A percentile compares a stretch with the other conserved stretches of the same genome.
phyloP scores from a whole-genome alignment of 164 flowering plant species.

The Tetracentron sinense region DNA sequence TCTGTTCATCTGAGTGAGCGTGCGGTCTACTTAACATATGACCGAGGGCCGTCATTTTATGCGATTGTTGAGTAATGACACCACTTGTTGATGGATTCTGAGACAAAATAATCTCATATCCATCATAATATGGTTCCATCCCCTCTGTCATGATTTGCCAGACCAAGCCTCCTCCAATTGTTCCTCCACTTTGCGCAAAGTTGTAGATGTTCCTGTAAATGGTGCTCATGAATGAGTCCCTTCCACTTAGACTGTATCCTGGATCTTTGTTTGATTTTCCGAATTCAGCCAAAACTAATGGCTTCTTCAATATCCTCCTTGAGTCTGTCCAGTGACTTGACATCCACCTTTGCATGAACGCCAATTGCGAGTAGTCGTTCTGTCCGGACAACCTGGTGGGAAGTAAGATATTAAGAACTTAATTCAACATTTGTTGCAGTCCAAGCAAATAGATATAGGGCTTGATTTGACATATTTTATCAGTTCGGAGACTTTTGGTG shows the following conservation, averaged over 20 bases:
- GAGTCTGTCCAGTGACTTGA: constrained; percentile 29
- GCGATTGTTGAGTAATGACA: constrained; percentile 20
- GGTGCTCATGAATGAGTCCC: constrained; percentile 12
- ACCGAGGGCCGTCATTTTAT: constrained; percentile 17
- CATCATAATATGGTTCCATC: constrained; percentile 19
- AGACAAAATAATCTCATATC: constrained; percentile 17
- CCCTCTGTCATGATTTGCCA: constrained; percentile 20
- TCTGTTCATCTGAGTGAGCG: too few relatives aligned
- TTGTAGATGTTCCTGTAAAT: constrained; percentile 23
- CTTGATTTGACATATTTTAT: too few relatives aligned
- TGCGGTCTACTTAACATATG: neutral
- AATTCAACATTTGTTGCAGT: too few relatives aligned
- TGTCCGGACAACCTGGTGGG: constrained; percentile 20
- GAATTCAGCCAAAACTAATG: constrained; percentile 23
- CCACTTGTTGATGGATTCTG: constrained; percentile 14
- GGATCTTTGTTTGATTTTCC: constrained; percentile 17
- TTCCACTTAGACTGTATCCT: constrained; percentile 8
- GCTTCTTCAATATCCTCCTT: constrained; percentile 23
- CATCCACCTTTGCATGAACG: constrained; percentile 27
- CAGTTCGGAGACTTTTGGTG: too few relatives aligned
- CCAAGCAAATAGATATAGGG: too few relatives aligned
- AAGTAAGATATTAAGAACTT: too few relatives aligned
- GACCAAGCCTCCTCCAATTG: constrained; percentile 14
- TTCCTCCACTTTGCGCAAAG: constrained; percentile 17
- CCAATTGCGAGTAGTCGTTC: constrained; percentile 18